Percentiles rank a stretch among this genome's conserved stretches.
Evolutionary conservation across 2,329 filamentous ascomycete species (phyloP).

Genomic region (Dactylellina cionopaga): DNA sequence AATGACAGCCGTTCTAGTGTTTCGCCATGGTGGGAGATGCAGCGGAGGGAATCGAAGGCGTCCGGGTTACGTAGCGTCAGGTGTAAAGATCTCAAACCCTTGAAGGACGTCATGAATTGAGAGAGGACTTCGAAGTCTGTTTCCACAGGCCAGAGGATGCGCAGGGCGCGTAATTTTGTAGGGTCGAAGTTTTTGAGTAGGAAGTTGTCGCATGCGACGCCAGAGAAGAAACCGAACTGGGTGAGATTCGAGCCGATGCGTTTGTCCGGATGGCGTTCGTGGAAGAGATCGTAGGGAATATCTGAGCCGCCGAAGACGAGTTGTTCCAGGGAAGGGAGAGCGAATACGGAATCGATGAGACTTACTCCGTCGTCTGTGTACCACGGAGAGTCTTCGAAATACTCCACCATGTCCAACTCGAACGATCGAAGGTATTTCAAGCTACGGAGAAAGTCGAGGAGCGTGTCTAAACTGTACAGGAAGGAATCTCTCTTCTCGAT

Average conservation of each 20-base stretch:
- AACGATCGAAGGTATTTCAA: slow-evolving; percentile 33
- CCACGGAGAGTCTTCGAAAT: slow-evolving; percentile 48
- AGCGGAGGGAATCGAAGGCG: slow-evolving; percentile 20
- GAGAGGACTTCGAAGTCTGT: slow-evolving; percentile 30
- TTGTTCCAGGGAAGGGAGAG: slow-evolving; percentile 26
- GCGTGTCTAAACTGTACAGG: slow-evolving; percentile 27
- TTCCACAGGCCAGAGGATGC: slow-evolving; percentile 45
- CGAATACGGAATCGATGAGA: slow-evolving; percentile 38
- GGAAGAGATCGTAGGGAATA: slow-evolving; percentile 40
- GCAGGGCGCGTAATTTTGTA: slow-evolving; percentile 11
- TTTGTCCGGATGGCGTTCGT: slow-evolving; percentile 16
- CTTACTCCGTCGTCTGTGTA: slow-evolving; percentile 16
- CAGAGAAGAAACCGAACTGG: slow-evolving; percentile 47
- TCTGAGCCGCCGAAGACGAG: slow-evolving; percentile 46
- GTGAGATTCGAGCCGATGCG: slow-evolving; percentile 37
- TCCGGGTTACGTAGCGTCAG: slow-evolving; percentile 39
- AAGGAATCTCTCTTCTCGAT: slow-evolving; percentile 36
- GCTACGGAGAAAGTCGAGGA: slow-evolving; percentile 16
- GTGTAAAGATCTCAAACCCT: slow-evolving; percentile 35
- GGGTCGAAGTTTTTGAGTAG: slow-evolving; percentile 30
- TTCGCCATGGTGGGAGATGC: slow-evolving; percentile 40
- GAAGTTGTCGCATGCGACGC: slow-evolving; percentile 31
- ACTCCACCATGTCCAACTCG: slow-evolving; percentile 47
- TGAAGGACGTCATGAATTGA: slow-evolving; percentile 35
- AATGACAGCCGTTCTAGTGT: slow-evolving; percentile 31